Evolutionary conservation across 2,329 filamentous ascomycete species (phyloP).

Genomic region (Magnaporthales sp.): DNA sequence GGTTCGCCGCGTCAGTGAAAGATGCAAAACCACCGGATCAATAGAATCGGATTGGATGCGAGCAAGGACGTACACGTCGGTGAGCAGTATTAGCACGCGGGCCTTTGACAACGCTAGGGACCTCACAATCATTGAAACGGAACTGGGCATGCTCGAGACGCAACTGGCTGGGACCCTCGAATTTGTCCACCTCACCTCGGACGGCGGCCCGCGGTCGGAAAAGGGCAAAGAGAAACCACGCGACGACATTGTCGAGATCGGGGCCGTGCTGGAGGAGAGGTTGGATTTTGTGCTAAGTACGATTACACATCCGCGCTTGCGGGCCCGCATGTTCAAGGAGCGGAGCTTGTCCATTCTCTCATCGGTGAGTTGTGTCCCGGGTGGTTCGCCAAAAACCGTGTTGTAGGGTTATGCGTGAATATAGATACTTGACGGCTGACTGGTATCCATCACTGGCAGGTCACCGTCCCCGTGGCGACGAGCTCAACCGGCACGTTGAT

Average conservation of each 20-base stretch:
- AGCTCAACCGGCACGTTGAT: neutral
- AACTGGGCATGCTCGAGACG: neutral
- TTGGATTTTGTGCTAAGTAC: neutral
- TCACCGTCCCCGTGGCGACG: too few species aligned
- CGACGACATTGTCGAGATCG: neutral
- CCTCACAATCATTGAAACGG: neutral
- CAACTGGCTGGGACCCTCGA: neutral
- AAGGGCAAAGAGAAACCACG: neutral
- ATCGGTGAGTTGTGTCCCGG: neutral
- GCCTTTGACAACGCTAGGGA: neutral
- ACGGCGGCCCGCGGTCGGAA: neutral
- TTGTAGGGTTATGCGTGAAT: neutral
- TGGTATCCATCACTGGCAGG: neutral
- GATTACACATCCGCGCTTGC: neutral
- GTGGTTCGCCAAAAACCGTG: too few species aligned
- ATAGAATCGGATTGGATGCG: neutral
- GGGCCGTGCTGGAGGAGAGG: constrained; percentile 1
- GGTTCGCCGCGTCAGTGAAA: neutral
- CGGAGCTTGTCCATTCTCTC: neutral
- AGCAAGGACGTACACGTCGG: too few species aligned
- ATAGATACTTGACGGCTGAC: neutral
- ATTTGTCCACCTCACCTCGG: neutral
- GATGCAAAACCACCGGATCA: neutral
- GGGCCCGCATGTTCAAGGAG: neutral
- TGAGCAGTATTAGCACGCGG: neutral